Evolutionary conservation across 257 asterid genomes (phyloP).

Genomic region (Scutellaria baicalensis): DNA sequence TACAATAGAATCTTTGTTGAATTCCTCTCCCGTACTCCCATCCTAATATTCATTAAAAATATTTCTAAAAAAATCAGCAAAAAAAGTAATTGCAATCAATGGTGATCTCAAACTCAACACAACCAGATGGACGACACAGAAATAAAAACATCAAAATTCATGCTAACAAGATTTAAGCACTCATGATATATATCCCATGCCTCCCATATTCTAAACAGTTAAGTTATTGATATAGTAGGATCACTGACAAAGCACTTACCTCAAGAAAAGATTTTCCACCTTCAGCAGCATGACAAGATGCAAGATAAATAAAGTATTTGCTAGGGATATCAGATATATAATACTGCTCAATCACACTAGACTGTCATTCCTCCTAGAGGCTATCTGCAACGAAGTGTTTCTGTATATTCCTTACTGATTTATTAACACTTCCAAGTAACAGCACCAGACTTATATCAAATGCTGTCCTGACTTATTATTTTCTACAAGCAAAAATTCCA

Average conservation of each 20-base stretch:
- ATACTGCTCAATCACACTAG: background rate
- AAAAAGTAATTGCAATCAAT: background rate
- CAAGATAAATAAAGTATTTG: background rate
- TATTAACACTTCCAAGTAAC: background rate
- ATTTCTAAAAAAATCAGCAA: slow-evolving; percentile 16
- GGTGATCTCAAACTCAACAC: background rate
- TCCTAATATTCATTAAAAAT: slow-evolving; percentile 36
- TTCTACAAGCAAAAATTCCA: background rate
- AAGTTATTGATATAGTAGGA: background rate
- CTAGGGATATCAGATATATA: background rate
- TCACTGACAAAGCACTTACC: background rate
- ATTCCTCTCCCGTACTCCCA: slow-evolving; percentile 73
- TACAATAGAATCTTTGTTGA: slow-evolving; percentile 67
- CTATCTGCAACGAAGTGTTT: background rate
- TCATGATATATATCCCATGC: background rate
- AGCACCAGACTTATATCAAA: background rate
- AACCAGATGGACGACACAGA: background rate
- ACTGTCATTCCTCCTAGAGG: background rate
- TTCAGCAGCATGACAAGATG: background rate
- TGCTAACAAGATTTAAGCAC: background rate
- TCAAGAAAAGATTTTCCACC: background rate
- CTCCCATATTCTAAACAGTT: background rate
- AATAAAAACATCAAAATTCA: background rate
- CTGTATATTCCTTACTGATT: background rate
- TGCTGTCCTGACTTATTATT: background rate